phyloP scores from a whole-genome alignment of 305 asterid species.

The Coffea humblotiana region DNA sequence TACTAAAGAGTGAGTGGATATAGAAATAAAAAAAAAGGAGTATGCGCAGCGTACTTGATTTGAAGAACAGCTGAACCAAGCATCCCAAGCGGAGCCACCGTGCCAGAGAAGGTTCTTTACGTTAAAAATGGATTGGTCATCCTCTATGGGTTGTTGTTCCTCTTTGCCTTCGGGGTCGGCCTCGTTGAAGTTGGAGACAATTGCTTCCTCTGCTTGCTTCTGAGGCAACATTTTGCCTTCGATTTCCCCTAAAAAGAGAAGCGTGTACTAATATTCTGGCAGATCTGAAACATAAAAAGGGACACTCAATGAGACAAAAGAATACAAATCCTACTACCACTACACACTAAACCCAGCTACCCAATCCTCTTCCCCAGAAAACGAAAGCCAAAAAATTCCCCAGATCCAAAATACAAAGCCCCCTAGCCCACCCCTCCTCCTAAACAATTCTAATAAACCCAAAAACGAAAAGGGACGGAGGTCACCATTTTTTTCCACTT shows the following conservation, averaged over 20 bases:
- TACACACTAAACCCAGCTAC: neutral
- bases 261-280: conserved; percentile 16
- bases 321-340: conserved; percentile 5
- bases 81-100: conserved; percentile 53
- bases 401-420: conserved; percentile 38
- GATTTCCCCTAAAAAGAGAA: conserved; percentile 22
- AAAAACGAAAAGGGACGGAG: conserved; percentile 6
- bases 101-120: conserved; percentile 45
- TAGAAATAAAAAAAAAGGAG: neutral
- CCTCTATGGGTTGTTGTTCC: conserved; percentile 31
- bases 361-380: conserved; percentile 23
- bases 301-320: conserved; percentile 53
- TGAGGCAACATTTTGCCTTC: conserved; percentile 60
- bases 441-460: conserved; percentile 12
- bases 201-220: conserved; percentile 95
- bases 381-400: conserved; percentile 44
- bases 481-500: conserved; percentile 13
- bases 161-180: conserved; percentile 45
- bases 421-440: neutral
- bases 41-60: conserved; percentile 31
- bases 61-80: conserved; percentile 52
- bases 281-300: conserved; percentile 37
- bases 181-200: conserved; percentile 64
- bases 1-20: neutral
- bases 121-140: conserved; percentile 35